These are phyloP conservation scores for Echium plantagineum DNA, from an alignment of 257 asterid genomes.

Conservation along the genomic window DNA sequence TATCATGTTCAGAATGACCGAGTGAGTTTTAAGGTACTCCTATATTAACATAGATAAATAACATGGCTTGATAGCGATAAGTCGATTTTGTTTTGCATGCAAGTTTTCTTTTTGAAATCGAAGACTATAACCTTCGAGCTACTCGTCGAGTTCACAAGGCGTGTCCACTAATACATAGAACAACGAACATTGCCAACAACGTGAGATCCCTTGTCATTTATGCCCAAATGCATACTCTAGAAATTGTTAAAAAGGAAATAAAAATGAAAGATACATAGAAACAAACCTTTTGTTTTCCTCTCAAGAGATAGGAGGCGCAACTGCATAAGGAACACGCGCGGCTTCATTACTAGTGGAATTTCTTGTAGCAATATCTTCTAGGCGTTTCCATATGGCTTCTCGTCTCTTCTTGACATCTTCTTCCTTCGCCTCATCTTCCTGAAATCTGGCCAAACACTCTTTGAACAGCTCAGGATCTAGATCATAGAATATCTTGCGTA, in stretches of 20 bases:
- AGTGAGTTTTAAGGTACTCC: no score
- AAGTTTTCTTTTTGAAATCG: not conserved
- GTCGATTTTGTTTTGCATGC: not conserved
- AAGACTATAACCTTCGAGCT: not conserved
- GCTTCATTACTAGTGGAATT: conserved; percentile 19
- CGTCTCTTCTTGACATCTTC: conserved; percentile 18
- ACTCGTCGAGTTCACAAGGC: not conserved
- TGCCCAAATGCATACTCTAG: not conserved
- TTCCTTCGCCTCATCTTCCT: conserved; percentile 23
- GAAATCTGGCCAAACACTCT: conserved; percentile 22
- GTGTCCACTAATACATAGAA: not conserved
- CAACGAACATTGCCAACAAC: not conserved
- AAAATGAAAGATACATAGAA: not conserved
- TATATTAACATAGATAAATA: no score
- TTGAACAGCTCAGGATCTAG: conserved; percentile 22
- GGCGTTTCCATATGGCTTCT: conserved; percentile 20
- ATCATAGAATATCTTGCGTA: conserved; percentile 27
- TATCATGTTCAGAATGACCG: no score
- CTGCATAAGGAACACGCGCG: conserved; percentile 12
- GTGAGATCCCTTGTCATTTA: not conserved
- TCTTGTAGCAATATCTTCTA: conserved; percentile 24
- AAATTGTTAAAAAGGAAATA: not conserved
- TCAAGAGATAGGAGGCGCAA: not conserved
- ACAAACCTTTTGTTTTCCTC: not conserved
- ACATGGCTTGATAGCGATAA: not conserved